A percentile compares a stretch with the other conserved stretches of the same genome.
phyloP scores from a whole-genome alignment of 306 rosid genomes.

The Pueraria montana region DNA sequence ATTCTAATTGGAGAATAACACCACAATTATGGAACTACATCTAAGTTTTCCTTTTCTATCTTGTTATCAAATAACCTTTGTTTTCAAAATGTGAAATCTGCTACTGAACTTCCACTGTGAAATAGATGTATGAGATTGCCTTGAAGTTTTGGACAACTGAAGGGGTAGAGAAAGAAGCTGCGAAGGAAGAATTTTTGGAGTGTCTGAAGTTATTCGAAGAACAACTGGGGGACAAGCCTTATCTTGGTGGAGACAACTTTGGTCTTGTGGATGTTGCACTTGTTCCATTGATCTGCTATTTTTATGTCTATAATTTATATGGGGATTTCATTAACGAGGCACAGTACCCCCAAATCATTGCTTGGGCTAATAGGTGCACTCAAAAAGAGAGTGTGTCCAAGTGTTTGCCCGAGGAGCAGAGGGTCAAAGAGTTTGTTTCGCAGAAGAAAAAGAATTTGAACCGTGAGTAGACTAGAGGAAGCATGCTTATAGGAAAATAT shows the following conservation, averaged over 20 bases:
- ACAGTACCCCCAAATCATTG: slow-evolving; percentile 48
- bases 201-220: slow-evolving; percentile 40
- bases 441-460: background rate
- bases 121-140: slow-evolving; percentile 38
- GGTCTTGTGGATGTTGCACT: slow-evolving; percentile 61
- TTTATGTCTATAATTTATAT: slow-evolving; percentile 30
- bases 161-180: slow-evolving; percentile 56
- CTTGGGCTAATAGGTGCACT: slow-evolving; percentile 59
- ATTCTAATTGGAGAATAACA: too few relatives aligned
- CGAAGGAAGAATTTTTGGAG: slow-evolving; percentile 45
- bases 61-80: background rate
- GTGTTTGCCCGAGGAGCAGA: slow-evolving; percentile 49
- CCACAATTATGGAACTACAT: too few relatives aligned
- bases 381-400: slow-evolving; percentile 50
- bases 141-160: background rate
- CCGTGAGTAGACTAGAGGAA: background rate
- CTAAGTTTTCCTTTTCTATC: too few relatives aligned
- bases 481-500: background rate
- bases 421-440: slow-evolving; percentile 28
- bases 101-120: slow-evolving; percentile 3
- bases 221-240: slow-evolving; percentile 41
- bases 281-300: slow-evolving; percentile 45
- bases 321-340: slow-evolving; percentile 40
- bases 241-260: slow-evolving; percentile 54
- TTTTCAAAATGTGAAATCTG: background rate